phyloP scores from a whole-genome alignment of 345 rosid species.

The Salix suchowensis region DNA sequence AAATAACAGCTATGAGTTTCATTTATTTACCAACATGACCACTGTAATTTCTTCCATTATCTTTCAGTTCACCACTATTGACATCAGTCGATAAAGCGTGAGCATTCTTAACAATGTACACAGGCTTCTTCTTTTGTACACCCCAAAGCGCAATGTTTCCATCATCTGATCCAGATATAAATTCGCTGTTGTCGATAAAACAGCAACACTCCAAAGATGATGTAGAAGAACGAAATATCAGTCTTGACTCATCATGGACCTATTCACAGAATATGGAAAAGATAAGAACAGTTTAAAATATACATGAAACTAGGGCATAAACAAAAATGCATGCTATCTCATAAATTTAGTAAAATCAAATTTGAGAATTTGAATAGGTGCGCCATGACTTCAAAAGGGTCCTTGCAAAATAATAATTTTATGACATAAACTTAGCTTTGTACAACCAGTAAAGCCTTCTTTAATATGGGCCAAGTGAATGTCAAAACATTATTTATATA shows the following conservation, averaged over 20 bases:
- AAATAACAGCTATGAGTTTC: not conserved
- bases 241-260: constrained; percentile 75
- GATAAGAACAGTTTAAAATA: not conserved
- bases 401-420: not conserved
- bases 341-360: not conserved
- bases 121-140: constrained; percentile 65
- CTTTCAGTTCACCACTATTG: constrained; percentile 24
- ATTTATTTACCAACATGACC: constrained; percentile 45
- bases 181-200: constrained; percentile 74
- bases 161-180: constrained; percentile 91
- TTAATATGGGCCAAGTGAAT: not conserved
- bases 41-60: constrained; percentile 24
- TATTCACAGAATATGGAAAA: constrained; percentile 30
- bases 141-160: constrained; percentile 86
- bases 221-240: constrained; percentile 71
- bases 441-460: not conserved
- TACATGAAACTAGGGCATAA: not conserved
- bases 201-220: constrained; percentile 89
- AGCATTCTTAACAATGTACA: constrained; percentile 65
- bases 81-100: constrained; percentile 38
- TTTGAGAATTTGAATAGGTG: not conserved
- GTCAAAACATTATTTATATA: constrained; percentile 5
- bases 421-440: not conserved
- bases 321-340: not conserved
- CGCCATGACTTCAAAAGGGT: not conserved